These are phyloP conservation scores for Talaromyces marneffei DNA, from an alignment of 2,329 filamentous ascomycete species.

Conservation along the genomic window DNA sequence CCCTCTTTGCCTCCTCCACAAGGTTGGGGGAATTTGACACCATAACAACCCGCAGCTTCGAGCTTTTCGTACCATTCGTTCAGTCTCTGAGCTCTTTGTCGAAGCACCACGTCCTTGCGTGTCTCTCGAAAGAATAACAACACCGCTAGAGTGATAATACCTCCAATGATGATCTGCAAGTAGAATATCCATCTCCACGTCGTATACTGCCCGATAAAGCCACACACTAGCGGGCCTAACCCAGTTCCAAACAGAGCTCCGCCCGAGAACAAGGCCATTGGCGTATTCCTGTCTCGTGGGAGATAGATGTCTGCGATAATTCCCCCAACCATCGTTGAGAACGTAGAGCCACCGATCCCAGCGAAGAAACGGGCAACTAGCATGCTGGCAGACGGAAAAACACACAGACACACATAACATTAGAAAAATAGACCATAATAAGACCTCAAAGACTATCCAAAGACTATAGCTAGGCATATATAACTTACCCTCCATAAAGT, in stretches of 20 bases:
- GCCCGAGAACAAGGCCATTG: slow-evolving; percentile 75
- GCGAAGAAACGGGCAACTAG: not conserved
- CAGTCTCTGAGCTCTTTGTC: not conserved
- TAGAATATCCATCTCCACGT: slow-evolving; percentile 45
- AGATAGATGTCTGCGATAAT: slow-evolving; percentile 75
- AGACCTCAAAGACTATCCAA: not conserved
- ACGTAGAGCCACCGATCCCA: slow-evolving; percentile 31
- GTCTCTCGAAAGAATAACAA: slow-evolving; percentile 62
- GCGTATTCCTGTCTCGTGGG: slow-evolving; percentile 65
- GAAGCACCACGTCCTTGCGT: slow-evolving; percentile 45
- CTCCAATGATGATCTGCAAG: slow-evolving; percentile 32
- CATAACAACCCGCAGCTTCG: not conserved
- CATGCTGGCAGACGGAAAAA: not conserved
- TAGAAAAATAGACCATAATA: not conserved
- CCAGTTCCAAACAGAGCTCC: slow-evolving; percentile 67
- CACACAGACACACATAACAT: too few relatives aligned
- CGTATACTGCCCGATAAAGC: slow-evolving; percentile 33
- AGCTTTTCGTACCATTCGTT: not conserved
- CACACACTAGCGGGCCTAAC: slow-evolving; percentile 35
- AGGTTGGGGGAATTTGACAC: not conserved
- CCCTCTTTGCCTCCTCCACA: not conserved
- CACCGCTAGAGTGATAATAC: slow-evolving; percentile 54
- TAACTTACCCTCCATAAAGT: not conserved
- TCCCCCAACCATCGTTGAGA: slow-evolving; percentile 76
- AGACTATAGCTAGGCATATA: too few relatives aligned